Evolutionary conservation across 768 basidiomycete genomes (phyloP).

Genomic region (Trametopsis cervina): DNA sequence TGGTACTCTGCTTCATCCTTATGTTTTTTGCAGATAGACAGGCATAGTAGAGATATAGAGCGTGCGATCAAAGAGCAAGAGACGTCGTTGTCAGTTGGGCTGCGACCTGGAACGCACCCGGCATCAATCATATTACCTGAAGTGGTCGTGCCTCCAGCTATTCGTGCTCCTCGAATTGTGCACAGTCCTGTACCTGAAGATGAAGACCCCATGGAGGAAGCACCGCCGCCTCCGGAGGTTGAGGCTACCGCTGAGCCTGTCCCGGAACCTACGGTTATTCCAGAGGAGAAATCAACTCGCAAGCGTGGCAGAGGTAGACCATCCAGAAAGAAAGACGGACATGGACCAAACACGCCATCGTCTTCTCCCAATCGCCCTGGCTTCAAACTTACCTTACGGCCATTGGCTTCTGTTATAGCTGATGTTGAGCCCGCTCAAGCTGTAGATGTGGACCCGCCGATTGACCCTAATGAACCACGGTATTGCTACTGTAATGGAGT

Average conservation of each 20-base stretch:
- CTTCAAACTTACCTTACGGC: not conserved
- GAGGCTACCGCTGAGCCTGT: not conserved
- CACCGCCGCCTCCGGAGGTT: not conserved
- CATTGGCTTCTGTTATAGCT: not conserved
- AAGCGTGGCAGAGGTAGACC: constrained; percentile 54
- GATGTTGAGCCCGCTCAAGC: not conserved
- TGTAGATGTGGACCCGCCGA: constrained; percentile 3
- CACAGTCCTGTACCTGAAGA: constrained; percentile 26
- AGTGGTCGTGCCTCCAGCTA: constrained; percentile 46
- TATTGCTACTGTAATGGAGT: constrained; percentile 82
- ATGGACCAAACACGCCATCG: not conserved
- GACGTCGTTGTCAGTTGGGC: constrained; percentile 44
- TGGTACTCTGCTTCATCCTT: not conserved
- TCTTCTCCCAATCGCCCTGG: not conserved
- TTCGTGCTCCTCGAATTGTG: constrained; percentile 35
- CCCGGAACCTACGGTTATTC: constrained; percentile 14
- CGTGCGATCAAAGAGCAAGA: constrained; percentile 63
- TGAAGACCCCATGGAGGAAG: constrained; percentile 1
- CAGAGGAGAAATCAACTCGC: constrained; percentile 59
- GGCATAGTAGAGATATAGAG: constrained; percentile 74
- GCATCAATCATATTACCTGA: constrained; percentile 57
- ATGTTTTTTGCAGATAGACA: constrained; percentile 50
- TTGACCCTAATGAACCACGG: constrained; percentile 36
- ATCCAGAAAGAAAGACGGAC: not conserved
- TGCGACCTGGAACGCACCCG: constrained; percentile 46